Evolutionary conservation across 805 yeast genomes (phyloP), one percentile per base, ranked within the genome.

Genomic region (Kodamaea sagamina): DNA sequence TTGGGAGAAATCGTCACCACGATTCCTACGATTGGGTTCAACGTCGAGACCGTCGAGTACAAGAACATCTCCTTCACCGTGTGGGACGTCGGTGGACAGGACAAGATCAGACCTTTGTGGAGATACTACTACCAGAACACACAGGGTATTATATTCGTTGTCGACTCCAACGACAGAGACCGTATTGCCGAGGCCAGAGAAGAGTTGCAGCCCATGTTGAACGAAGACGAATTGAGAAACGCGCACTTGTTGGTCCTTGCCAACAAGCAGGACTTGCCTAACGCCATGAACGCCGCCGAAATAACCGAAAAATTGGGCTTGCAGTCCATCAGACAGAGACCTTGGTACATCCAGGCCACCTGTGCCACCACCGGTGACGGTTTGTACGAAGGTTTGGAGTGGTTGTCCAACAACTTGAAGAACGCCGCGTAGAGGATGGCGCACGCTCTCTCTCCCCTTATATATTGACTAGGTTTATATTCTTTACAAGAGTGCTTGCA

Each of bases 311-410:
- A 67, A 58, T 65, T 67, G 54, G 71, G 72, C 40, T 66, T 67
- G 57, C 72, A 90, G 71, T 88, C 97, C 44, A 85, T 93, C 70
- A 86, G 96, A 79, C 96, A 90, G 78, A 88, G 98, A 76, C 96
- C 96, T 63, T 93, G 99, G 99, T 92, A 86, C 77, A 92, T 93
- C 68, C 97, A 92, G 77, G 89, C 99, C 57, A 88, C 98, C 52
- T 90, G 98, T 77, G 99, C 99, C 57, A 92, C 97, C 56, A 87
- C 98, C 51, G 99, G 67, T 48, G 67, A 62, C 50, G 67, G 67
- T 34, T 60, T 63, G 48, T 63, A 63, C 52, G 68, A 63, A 48
- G 68, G 68, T 41, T 62, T 63, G 55, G 68, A 63, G 50, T 63
- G 68, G 68, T 59, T 63, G 46, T 56, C 67, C 15, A 62, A 65